A percentile compares a stretch with the other conserved stretches of the same genome.
Evolutionary conservation across 352 stramenopile genomes (phyloP).

Genomic region (Aphanomyces euteiches): DNA sequence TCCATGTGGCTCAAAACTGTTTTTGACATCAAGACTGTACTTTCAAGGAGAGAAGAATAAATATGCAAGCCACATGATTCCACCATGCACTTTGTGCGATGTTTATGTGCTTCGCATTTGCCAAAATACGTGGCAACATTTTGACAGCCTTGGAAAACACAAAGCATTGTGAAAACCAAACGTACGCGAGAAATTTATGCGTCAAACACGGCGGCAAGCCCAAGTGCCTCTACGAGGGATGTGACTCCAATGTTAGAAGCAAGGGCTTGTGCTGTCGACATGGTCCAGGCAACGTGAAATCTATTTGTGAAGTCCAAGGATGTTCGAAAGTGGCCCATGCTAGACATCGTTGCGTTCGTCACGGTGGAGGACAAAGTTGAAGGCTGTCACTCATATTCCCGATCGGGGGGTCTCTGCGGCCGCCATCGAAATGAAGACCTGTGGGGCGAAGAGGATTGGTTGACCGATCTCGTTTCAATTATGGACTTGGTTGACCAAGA

Average conservation of each 20-base stretch:
- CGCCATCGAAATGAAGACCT: too few species aligned
- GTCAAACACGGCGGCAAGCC: slow-evolving; percentile 65
- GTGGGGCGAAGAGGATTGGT: too few species aligned
- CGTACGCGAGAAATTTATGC: slow-evolving; percentile 65
- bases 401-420: too few species aligned
- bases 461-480: too few species aligned
- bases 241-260: slow-evolving; percentile 65
- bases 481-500: too few species aligned
- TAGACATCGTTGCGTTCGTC: not conserved
- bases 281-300: slow-evolving; percentile 11
- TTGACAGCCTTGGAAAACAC: too few species aligned
- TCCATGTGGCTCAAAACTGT: too few species aligned
- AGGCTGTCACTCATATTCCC: not conserved
- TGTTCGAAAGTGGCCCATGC: slow-evolving; percentile 16
- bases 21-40: too few species aligned
- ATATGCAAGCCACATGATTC: slow-evolving; percentile 30
- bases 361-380: slow-evolving; percentile 5
- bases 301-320: not conserved
- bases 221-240: slow-evolving; percentile 61
- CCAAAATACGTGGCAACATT: too few species aligned
- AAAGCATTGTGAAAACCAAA: slow-evolving; percentile 73
- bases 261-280: slow-evolving; percentile 69
- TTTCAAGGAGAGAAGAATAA: too few species aligned
- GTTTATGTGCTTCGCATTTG: not conserved
- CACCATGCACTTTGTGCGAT: slow-evolving; percentile 44